phyloP scores from a whole-genome alignment of 2,329 filamentous ascomycete genomes.

The Nemania sp. region DNA sequence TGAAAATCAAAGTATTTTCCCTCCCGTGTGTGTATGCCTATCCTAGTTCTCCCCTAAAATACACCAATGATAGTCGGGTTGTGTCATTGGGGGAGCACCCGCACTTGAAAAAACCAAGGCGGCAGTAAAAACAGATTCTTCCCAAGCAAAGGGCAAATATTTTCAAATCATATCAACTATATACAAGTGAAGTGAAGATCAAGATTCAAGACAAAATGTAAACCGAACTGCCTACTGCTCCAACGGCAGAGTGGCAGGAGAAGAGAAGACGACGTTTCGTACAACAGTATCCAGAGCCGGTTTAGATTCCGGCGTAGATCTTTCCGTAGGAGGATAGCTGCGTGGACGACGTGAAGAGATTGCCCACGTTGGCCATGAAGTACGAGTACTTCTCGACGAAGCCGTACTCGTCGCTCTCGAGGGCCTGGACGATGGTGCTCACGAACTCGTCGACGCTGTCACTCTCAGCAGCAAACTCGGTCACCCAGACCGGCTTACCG shows the following conservation, averaged over 20 bases:
- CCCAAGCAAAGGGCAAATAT: slow-evolving; percentile 2
- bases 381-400: slow-evolving; percentile 62
- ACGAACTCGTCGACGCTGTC: slow-evolving; percentile 55
- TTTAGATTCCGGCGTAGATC: slow-evolving; percentile 52
- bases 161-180: slow-evolving; percentile 27
- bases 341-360: slow-evolving; percentile 47
- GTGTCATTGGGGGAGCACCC: not conserved
- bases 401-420: slow-evolving; percentile 51
- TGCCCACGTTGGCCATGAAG: slow-evolving; percentile 55
- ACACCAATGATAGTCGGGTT: slow-evolving; percentile 16
- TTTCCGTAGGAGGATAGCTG: slow-evolving; percentile 53
- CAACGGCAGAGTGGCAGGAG: slow-evolving; percentile 20
- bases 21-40: not conserved
- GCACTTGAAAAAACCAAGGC: not conserved
- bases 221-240: slow-evolving; percentile 5
- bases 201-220: slow-evolving; percentile 10
- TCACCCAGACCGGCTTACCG: slow-evolving; percentile 63
- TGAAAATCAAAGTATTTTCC: not conserved
- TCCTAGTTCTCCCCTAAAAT: slow-evolving; percentile 4
- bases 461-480: slow-evolving; percentile 64
- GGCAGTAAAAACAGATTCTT: slow-evolving; percentile 4
- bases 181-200: slow-evolving; percentile 30
- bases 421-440: slow-evolving; percentile 49
- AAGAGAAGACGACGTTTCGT: slow-evolving; percentile 25
- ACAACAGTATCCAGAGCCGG: not conserved